Evolutionary conservation across 345 rosid genomes (phyloP), one percentile per base, ranked within the genome.

Genomic region (Luvunga scandens): DNA sequence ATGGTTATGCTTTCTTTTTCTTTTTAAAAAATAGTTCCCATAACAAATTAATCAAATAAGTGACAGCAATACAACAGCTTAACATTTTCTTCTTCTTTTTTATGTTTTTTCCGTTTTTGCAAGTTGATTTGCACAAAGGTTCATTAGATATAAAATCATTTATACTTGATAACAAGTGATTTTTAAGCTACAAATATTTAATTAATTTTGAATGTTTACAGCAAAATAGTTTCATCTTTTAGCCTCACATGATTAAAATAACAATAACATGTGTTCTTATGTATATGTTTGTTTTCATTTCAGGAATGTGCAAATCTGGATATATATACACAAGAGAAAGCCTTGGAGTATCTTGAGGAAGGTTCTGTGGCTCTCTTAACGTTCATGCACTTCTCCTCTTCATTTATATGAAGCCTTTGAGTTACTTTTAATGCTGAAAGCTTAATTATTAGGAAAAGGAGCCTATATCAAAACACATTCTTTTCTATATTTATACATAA

Each of bases 251-350:
- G 57, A 53, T 53, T 53, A 5, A 53, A 53, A 18, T 53, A 53
- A 53, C 18, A 6, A 53, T 53, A 53, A 18, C 22, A 18, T 53
- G 57, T 48, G 60, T 62, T 78, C 67, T 84, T 19, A 71, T 60
- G 50, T 80, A 22, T 61, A 48, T 69, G 55, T 14, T 68, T 79
- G 69, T 71, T 73, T 69, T 76, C 18, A 75, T 83, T 84, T 77
- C 90, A 95, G 99, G 99, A 95, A 85, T 95, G 97, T 84, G 89
- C 91, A n/a, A 82, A 83, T 70, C 77, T 80, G 36, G 85, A 84
- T 63, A 85, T 95, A 68, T 85, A 81, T 80, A 90, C 97, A 21
- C 89, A 73, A 65, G 79, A 81, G 75, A 86, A 91, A 84, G 99
- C 99, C 57, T 81, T 94, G 84, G 92, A 87, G 33, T 88, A 82